These are phyloP conservation scores for Arxiozyma telluris DNA, from an alignment of 1,139 yeast species.

Conservation along the genomic window DNA sequence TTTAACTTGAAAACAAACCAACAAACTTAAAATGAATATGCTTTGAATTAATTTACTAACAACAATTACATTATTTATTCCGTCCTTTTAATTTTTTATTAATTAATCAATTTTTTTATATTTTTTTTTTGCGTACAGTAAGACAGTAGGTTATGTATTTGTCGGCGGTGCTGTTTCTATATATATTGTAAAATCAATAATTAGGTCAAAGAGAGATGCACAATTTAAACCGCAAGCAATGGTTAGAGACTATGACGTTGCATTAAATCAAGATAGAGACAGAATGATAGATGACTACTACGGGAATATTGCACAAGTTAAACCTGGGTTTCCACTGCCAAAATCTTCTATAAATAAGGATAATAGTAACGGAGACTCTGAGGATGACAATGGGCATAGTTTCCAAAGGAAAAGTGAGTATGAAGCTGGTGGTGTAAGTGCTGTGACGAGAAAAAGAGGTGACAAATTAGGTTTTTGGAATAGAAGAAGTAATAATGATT, in stretches of 20 bases:
- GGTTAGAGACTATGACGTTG: constrained; percentile 7
- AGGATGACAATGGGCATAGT: neutral
- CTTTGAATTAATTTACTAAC: constrained; percentile 2
- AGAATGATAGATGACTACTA: constrained; percentile 14
- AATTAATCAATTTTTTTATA: too few species aligned
- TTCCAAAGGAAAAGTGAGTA: constrained; percentile 46
- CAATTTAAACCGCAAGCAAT: constrained; percentile 21
- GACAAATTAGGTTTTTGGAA: constrained; percentile 33
- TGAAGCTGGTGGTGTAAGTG: constrained; percentile 59
- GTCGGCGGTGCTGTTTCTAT: constrained; percentile 21
- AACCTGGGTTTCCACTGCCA: constrained; percentile 38
- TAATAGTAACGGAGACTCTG: neutral
- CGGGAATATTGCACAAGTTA: constrained; percentile 32
- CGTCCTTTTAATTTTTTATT: neutral
- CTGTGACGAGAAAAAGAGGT: constrained; percentile 35
- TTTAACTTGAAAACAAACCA: neutral
- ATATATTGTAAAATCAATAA: constrained; percentile 19
- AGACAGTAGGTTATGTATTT: constrained; percentile 20
- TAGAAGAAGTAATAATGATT: constrained; percentile 15
- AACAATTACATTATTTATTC: neutral
- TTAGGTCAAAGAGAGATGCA: constrained; percentile 21
- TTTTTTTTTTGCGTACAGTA: constrained; percentile 8
- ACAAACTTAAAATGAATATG: neutral
- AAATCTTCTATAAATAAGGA: constrained; percentile 10
- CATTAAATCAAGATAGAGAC: neutral